These are phyloP conservation scores for Schizopora paradoxa DNA, from an alignment of 1,284 basidiomycete species.

Conservation along the genomic window DNA sequence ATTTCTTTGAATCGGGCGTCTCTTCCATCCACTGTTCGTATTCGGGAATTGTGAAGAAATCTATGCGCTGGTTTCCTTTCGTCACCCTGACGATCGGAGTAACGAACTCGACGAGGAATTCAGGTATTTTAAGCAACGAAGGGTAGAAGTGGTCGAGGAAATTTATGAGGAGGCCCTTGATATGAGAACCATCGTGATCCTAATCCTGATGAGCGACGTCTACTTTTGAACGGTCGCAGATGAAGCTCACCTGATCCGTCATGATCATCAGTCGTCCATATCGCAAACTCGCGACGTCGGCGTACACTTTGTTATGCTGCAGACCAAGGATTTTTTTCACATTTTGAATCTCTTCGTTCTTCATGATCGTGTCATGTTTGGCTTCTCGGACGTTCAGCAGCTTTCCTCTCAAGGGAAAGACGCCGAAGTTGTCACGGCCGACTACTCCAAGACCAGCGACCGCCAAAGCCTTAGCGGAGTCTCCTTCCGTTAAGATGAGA, in stretches of 20 bases:
- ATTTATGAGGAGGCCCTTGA: constrained; percentile 98
- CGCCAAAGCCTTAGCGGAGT: constrained; percentile 96
- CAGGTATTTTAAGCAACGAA: constrained; percentile 85
- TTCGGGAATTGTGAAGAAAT: constrained; percentile 98
- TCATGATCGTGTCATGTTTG: constrained; percentile 93
- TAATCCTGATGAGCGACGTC: constrained; percentile 35
- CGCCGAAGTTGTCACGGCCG: constrained; percentile 94
- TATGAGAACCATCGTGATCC: constrained; percentile 99
- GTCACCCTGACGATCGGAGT: constrained; percentile 94
- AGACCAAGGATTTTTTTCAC: constrained; percentile 98
- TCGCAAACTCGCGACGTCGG: constrained; percentile 65
- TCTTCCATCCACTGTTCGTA: constrained; percentile 90
- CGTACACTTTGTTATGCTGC: constrained; percentile 91
- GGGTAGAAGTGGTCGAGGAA: constrained; percentile 98
- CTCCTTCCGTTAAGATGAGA: constrained; percentile 97
- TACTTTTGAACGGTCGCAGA: constrained; percentile 7
- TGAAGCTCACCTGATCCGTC: constrained; percentile 85
- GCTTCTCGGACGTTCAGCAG: constrained; percentile 97
- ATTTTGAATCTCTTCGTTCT: constrained; percentile 95
- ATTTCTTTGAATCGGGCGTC: constrained; percentile 77
- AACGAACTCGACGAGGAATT: constrained; percentile 97
- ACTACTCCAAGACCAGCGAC: constrained; percentile 93
- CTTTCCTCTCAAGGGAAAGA: constrained; percentile 97
- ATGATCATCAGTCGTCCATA: constrained; percentile 99
- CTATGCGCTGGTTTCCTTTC: constrained; percentile 76